Evolutionary conservation across 192 early-diverging fungal species (phyloP).

Genomic region (Dissophora ornata): DNA sequence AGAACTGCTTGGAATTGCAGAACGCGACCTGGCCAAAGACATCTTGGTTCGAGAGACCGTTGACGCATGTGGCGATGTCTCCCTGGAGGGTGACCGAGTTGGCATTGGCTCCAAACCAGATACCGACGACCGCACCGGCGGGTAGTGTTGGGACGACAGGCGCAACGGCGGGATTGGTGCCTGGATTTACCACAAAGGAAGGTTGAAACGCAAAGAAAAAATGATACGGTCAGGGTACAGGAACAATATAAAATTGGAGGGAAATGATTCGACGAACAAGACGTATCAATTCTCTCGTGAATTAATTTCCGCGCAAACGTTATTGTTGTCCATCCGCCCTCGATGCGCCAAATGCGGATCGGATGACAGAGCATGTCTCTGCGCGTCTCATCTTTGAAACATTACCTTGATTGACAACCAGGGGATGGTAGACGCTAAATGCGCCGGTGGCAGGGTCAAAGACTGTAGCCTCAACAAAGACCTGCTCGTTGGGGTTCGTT

Average conservation of each 20-base stretch:
- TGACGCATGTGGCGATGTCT: conserved; percentile 17
- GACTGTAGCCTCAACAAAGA: conserved; percentile 29
- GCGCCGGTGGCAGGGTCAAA: conserved; percentile 21
- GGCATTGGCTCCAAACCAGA: conserved; percentile 30
- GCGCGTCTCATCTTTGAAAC: no score
- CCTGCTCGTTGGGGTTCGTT: conserved; percentile 10
- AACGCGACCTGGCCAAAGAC: conserved; percentile 27
- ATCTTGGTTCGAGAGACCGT: conserved; percentile 24
- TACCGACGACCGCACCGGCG: conserved; percentile 7
- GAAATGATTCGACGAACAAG: no score
- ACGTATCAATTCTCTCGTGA: no score
- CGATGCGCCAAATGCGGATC: no score
- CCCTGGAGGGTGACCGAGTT: conserved; percentile 16
- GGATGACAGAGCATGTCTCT: no score
- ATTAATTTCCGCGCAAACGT: no score
- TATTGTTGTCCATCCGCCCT: no score
- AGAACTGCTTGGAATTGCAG: conserved; percentile 13
- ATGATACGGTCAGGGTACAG: no score
- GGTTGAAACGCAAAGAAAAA: no score
- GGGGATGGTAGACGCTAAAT: conserved; percentile 22
- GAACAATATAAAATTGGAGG: no score
- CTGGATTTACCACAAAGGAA: not conserved
- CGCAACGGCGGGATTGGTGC: conserved; percentile 5
- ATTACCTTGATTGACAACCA: conserved; percentile 21
- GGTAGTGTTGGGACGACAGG: conserved; percentile 24